A percentile compares a stretch with the other conserved stretches of the same genome.
phyloP scores from a whole-genome alignment of 345 rosid species.

The Rhodamnia argentea region DNA sequence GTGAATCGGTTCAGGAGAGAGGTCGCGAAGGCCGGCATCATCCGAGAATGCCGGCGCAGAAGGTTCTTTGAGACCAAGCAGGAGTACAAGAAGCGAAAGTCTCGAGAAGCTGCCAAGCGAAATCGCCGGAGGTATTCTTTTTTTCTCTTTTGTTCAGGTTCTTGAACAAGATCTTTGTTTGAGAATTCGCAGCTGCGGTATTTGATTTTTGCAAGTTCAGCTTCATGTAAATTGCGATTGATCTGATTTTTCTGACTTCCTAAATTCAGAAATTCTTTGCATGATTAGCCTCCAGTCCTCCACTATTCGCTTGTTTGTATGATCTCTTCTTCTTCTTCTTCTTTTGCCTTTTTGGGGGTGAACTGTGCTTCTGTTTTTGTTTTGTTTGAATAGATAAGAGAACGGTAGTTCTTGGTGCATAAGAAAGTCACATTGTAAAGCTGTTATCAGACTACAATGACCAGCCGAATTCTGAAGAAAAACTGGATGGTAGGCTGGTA shows the following conservation, averaged over 20 bases:
- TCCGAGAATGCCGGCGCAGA: constrained; percentile 22
- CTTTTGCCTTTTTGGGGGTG: not conserved
- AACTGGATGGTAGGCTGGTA: not conserved
- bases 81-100: constrained; percentile 23
- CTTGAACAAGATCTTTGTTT: not conserved
- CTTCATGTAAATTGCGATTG: not conserved
- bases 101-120: constrained; percentile 20
- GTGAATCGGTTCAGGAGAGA: constrained; percentile 18
- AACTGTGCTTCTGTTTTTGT: not conserved
- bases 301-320: not conserved
- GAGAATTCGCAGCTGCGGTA: not conserved
- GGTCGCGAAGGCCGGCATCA: constrained; percentile 16
- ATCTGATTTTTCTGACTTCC: not conserved
- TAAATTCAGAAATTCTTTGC: not conserved
- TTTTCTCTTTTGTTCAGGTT: not conserved
- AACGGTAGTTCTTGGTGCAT: not conserved
- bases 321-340: not conserved
- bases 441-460: not conserved
- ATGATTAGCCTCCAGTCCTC: not conserved
- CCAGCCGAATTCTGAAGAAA: not conserved
- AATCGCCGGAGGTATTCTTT: constrained; percentile 15
- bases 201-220: not conserved
- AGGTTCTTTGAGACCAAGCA: constrained; percentile 23
- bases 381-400: not conserved
- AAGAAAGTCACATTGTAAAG: not conserved